Percentiles rank a stretch among this genome's conserved stretches.
phyloP scores from a whole-genome alignment of 169 alveolate genomes.

The Blepharisma undulans region DNA sequence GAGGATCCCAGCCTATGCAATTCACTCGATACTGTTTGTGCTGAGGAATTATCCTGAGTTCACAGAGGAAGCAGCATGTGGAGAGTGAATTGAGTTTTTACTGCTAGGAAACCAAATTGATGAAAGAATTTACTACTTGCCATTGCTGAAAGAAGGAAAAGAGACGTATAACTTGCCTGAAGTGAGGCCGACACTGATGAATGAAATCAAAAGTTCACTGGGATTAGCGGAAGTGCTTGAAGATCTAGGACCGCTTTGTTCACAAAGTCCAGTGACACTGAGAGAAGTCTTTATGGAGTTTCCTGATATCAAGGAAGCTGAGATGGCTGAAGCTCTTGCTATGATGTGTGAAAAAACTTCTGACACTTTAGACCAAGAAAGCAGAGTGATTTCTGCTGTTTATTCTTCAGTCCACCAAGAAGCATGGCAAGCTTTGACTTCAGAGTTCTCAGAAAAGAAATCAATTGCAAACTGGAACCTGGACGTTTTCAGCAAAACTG shows the following conservation, averaged over 20 bases:
- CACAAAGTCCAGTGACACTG: not conserved
- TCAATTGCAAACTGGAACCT: constrained; percentile 29
- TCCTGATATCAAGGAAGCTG: constrained; percentile 7
- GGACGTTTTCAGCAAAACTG: constrained; percentile 23
- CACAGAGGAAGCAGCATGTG: not conserved
- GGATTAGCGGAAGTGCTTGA: constrained; percentile 20
- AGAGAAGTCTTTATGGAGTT: constrained; percentile 31
- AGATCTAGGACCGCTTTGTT: constrained; percentile 39
- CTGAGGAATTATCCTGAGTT: constrained; percentile 29
- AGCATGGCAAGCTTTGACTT: constrained; percentile 33
- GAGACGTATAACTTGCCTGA: constrained; percentile 15
- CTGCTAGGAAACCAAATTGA: not conserved
- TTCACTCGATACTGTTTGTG: constrained; percentile 24
- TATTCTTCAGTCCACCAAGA: constrained; percentile 9
- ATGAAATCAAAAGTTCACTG: not conserved
- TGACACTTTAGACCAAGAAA: constrained; percentile 3
- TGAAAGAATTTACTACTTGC: not conserved
- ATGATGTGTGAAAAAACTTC: constrained; percentile 27
- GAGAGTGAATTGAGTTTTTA: constrained; percentile 6
- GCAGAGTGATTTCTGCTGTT: not conserved
- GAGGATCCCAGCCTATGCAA: constrained; percentile 33
- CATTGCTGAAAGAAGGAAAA: constrained; percentile 9
- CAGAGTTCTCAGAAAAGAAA: constrained; percentile 9
- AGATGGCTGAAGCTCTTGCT: constrained; percentile 38
- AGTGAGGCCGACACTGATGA: not conserved